Evolutionary conservation across 2,329 filamentous ascomycete species (phyloP), one percentile per base, ranked within the genome.

Genomic region (Colletotrichum spinosum): DNA sequence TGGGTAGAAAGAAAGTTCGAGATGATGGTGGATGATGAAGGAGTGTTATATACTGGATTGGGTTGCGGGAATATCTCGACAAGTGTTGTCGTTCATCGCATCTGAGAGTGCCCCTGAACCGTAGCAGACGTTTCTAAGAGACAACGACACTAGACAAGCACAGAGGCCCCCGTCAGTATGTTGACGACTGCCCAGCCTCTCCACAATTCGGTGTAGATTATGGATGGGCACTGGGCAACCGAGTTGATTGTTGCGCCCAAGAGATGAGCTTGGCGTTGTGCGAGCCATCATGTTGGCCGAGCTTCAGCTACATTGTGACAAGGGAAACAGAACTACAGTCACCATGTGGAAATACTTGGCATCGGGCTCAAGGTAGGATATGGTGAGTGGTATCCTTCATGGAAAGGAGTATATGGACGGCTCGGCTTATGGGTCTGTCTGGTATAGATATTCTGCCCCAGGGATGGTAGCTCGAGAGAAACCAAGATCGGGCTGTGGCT

Each of bases 111-210:
- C 38, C 50, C 55, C 50, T 53, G 13, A 33, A 12, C 46, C 33
- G 25, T 9, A 25, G 44, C 17, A 10, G 7, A 46, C 8, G 17
- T 17, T 17, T 8, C 17, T n/a, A 15, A n/a, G 49, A 15, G 13
- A 13, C 15, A 45, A 1, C 38, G 13, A 42, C 33, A 25, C 34
- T 46, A 33, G 52, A 12, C 34, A 39, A 33, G 54, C 42, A 59
- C 38, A 34, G 33, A 48, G 25, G 11, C 1, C 13, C 25, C 12
- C 25, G 7, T 58, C 44, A 37, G 49, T 60, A 46, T 64, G 50
- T 64, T n/a, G 61, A 50, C n/a, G 44, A 64, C 55, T 60, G 61
- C 61, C 61, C 25, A 64, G 61, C 45, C 38, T 60, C 49, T 54
- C 55, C 60, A 64, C 49, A 34, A 60, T 55, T 15, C 55, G n/a